Evolutionary conservation across 2,329 filamentous ascomycete species (phyloP), one percentile per base, ranked within the genome.

Genomic region (Cladophialophora chaetospira): DNA sequence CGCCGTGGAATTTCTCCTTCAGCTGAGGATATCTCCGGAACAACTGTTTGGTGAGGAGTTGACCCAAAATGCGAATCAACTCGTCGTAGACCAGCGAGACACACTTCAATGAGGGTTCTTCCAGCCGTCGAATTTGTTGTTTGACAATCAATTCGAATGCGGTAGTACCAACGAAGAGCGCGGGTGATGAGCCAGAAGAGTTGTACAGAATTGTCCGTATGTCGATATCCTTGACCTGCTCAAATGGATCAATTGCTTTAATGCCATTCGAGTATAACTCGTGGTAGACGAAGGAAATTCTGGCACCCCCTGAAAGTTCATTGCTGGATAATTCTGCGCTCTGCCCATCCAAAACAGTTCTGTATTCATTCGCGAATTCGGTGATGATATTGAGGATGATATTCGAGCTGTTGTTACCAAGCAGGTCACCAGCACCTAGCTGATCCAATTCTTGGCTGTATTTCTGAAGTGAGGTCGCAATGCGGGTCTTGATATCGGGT

Each of bases 71-170:
- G 62, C 94, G 90, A 63, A 99, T 93, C 68, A 99, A 77, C 78
- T 99, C 94, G 71, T 99, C 94, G 70, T 97, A 99, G 35, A 99
- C 93, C 51, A 99, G 81, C 50, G 91, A 96, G 35, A 96, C 93
- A 80, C 94, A 99, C 80, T 97, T 99, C 74, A 97, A 77, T 72
- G 91, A 96, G 35, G 94, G 95, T 60, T 99, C 94, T 75, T 99
- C 94, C 50, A 99, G 75, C 55, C 94, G 85, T 82, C 90, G 95
- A 76, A 99, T 99, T 74, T 99, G 92, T 73, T 97, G 91, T 82
- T 97, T 99, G 65, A 97, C 93, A 66, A 99, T 97, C 64, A 97
- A 80, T 75, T 99, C 94, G 68, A 99, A 99, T n/a, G 94, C 94
- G 5, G 90, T 95, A 5, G 94, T 97, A 54, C 94, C 94, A 26